Evolutionary conservation across 2,329 filamentous ascomycete genomes (phyloP), one percentile per base, ranked within the genome.

Genomic region (Bimuria novae-zelandiae): DNA sequence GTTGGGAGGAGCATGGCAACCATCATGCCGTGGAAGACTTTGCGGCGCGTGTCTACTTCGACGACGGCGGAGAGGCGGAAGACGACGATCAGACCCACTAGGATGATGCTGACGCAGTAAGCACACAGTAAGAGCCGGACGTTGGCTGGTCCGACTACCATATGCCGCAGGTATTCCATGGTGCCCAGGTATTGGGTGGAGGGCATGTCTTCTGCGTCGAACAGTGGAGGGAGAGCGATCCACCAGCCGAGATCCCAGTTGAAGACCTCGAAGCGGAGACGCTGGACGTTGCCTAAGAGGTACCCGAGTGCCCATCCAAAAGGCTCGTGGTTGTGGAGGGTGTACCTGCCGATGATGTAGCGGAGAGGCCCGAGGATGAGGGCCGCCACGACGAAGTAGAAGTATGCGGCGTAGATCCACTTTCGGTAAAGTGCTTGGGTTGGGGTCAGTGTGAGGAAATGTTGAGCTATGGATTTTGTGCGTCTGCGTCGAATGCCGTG

Each of bases 1-100:
- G 90, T 86, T 0, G 94, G 92, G 1, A 97, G 81, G 51, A 99
- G 87, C 90, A 99, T 97, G 51, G 86, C 86, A 7, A 97, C 93
- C 89, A 97, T 97, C 82, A 93, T 96, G 62, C 95, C 95, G 73
- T 99, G 94, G 72, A 99, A 99, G 21, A 97, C 90, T 74, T 99
- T 99, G 45, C 94, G 86, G 44, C 94, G 85, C 1, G 94, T 99
- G 75, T 99, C 94, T 41, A 99, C 93, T 75, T 97, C 92, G 61
- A 89, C 92, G 44, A 90, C 79, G 3, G 85, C 79, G 35, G 88
- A 89, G 32, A 96, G 82, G 36, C 82, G 84, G 47, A 94, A 84
- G 7, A 97, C 90, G 3, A 89, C 80, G 8, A 85, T 76, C 30
- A 97, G 80, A 0, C 93, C 94, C 1, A 85, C 69, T 14, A 83